Percentiles rank a stretch among this genome's conserved stretches.
phyloP scores from a whole-genome alignment of 805 yeast species.

The Candida patagonica region DNA sequence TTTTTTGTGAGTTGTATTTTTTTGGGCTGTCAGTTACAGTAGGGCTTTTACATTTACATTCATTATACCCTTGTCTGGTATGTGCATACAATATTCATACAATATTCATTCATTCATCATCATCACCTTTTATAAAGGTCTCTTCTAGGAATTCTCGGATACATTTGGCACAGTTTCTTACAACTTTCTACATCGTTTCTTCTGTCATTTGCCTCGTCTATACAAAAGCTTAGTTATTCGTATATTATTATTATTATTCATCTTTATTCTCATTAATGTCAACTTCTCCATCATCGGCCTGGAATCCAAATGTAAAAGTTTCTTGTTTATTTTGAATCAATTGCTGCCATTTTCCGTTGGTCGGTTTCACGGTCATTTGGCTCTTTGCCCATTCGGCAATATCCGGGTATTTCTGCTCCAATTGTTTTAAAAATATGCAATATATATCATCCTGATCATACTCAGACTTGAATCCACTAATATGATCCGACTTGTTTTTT shows the following conservation, averaged over 20 bases:
- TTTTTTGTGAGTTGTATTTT: no score
- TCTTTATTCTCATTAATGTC: background rate
- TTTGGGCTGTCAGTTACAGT: no score
- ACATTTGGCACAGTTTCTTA: no score
- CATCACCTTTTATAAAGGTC: no score
- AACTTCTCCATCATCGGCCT: conserved; percentile 13
- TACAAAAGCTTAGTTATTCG: no score
- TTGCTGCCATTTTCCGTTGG: conserved; percentile 44
- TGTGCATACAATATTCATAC: no score
- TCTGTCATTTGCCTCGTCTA: no score
- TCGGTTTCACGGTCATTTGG: conserved; percentile 30
- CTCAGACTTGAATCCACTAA: conserved; percentile 55
- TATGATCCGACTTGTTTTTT: conserved; percentile 55
- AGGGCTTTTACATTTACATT: no score
- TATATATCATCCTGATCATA: conserved; percentile 38
- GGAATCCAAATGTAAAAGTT: conserved; percentile 31
- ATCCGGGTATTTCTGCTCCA: conserved; percentile 32
- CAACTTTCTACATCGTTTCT: no score
- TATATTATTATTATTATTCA: background rate
- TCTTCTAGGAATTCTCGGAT: no score
- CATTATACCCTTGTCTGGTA: no score
- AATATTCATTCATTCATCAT: no score
- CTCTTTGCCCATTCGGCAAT: conserved; percentile 31
- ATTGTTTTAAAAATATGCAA: conserved; percentile 48
- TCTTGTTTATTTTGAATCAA: conserved; percentile 24